A percentile compares a stretch with the other conserved stretches of the same genome.
Conservation (phyloP, 805 yeast species). For the Saccharomyces cerevisiae region DNA sequence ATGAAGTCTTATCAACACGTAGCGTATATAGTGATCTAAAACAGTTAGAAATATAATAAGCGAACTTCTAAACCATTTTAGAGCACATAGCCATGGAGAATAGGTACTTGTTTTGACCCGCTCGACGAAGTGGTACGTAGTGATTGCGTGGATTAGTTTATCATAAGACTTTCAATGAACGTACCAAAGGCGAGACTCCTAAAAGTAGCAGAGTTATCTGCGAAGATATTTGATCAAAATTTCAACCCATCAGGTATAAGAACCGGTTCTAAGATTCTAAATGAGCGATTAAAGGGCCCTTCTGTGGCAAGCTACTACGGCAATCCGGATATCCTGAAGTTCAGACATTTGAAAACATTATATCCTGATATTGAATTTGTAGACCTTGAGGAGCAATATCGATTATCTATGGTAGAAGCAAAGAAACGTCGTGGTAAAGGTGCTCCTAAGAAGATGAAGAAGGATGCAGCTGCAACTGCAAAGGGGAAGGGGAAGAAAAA, state of each 20-base stretch:
- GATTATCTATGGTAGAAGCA: conserved; percentile 53
- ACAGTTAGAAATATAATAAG: not conserved
- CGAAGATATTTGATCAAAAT: conserved; percentile 59
- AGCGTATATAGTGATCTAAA: not conserved
- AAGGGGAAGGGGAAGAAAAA: conserved; percentile 36
- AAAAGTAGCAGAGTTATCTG: conserved; percentile 50
- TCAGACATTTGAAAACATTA: conserved; percentile 48
- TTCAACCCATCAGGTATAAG: conserved; percentile 60
- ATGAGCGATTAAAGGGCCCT: conserved; percentile 65
- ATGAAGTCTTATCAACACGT: not conserved
- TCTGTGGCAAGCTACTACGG: conserved; percentile 67
- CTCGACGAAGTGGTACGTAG: not conserved
- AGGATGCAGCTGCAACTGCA: conserved; percentile 28
- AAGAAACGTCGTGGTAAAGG: conserved; percentile 84
- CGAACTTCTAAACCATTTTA: not conserved
- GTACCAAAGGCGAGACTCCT: conserved; percentile 40
- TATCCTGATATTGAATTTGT: conserved; percentile 43
- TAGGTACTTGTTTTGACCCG: not conserved
- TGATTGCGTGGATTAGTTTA: not conserved
- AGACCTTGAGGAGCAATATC: conserved; percentile 62
- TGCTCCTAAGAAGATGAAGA: conserved; percentile 70
- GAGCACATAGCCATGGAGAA: not conserved
- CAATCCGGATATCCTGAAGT: conserved; percentile 57
- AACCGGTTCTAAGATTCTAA: conserved; percentile 65
- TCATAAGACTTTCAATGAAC: conserved; percentile 19